phyloP scores from a whole-genome alignment of 192 early-diverging fungal species.

The Oehlia diaphana region DNA sequence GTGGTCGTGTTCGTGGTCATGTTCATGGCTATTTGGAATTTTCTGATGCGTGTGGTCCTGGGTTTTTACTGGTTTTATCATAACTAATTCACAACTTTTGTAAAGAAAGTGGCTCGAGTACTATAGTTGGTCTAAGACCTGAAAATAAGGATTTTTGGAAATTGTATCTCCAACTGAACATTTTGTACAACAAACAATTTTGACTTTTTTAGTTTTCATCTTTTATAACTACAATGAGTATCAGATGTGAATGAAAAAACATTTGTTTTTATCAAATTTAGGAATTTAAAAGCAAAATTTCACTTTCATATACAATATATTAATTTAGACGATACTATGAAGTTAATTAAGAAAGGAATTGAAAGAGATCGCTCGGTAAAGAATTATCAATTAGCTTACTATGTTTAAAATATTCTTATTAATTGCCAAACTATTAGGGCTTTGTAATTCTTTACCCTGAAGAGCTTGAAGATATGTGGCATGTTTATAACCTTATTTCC shows the following conservation, averaged over 20 bases:
- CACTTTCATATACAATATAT: no score
- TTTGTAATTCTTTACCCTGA: constrained; percentile 81
- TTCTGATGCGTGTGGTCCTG: not conserved
- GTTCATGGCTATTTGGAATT: not conserved
- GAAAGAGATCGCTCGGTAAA: constrained; percentile 66
- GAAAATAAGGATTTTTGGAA: not conserved
- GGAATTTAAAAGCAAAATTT: no score
- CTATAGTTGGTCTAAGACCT: not conserved
- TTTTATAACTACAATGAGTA: no score
- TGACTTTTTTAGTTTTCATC: no score
- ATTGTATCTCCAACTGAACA: not conserved
- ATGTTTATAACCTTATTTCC: constrained; percentile 85
- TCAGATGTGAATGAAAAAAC: no score
- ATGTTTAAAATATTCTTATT: not conserved
- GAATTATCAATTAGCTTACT: not conserved
- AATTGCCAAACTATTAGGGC: constrained; percentile 57
- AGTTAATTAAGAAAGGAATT: constrained; percentile 61
- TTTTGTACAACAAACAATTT: no score
- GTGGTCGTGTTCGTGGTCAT: constrained; percentile 21
- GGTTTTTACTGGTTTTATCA: not conserved
- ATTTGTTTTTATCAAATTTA: no score
- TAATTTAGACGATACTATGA: not conserved
- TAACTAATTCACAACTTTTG: not conserved
- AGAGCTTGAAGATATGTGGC: constrained; percentile 98
- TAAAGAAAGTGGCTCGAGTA: not conserved